Conservation (phyloP, 371 early-diverging fungal species). For the Mucor lusitanicus region DNA sequence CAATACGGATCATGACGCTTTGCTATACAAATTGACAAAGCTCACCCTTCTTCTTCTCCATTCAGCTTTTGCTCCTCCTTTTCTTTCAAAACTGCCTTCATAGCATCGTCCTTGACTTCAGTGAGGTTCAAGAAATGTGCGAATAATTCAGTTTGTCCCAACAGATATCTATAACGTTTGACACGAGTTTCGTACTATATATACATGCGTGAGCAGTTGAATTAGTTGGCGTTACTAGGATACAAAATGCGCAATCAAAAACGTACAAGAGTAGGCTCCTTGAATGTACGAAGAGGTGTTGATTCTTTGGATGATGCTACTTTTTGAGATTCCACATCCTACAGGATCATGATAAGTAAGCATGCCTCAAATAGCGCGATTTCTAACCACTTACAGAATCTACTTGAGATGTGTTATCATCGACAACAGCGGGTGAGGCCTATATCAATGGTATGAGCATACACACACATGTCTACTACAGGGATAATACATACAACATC, state of each 20-base stretch:
- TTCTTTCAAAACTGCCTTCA: slow-evolving; percentile 45
- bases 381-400: slow-evolving; percentile 17
- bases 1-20: neutral
- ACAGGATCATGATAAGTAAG: neutral
- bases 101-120: slow-evolving; percentile 44
- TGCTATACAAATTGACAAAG: neutral
- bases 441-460: neutral
- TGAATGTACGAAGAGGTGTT: slow-evolving; percentile 24
- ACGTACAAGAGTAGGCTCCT: slow-evolving; percentile 26
- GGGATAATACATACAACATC: slow-evolving; percentile 9
- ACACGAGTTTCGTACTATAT: slow-evolving; percentile 46
- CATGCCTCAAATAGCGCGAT: neutral
- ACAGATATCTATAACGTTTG: slow-evolving; percentile 79
- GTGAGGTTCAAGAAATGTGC: slow-evolving; percentile 70
- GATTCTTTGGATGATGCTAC: slow-evolving; percentile 22
- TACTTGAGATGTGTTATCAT: slow-evolving; percentile 13
- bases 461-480: neutral
- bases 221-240: neutral
- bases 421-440: slow-evolving; percentile 15
- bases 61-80: slow-evolving; percentile 37
- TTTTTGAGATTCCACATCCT: slow-evolving; percentile 21
- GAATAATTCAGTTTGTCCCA: slow-evolving; percentile 84
- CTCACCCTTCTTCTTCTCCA: slow-evolving; percentile 44
- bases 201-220: neutral
- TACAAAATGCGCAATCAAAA: neutral